Conservation (phyloP, 345 rosid genomes). For the Syzygium grande region DNA sequence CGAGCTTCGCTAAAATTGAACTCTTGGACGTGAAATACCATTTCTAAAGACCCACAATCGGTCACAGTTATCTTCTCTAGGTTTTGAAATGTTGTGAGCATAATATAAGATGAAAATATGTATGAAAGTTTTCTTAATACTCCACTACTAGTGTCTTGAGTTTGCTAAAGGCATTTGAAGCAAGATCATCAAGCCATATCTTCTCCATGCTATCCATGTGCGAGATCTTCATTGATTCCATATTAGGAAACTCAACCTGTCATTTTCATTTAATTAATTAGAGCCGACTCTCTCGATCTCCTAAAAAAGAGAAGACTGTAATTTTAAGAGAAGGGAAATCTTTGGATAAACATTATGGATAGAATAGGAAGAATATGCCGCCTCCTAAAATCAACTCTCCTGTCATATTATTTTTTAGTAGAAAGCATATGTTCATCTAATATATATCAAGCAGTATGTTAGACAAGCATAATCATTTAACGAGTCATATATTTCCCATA, state of each 20-base stretch:
- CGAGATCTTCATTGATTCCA: not conserved
- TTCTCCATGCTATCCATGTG: not conserved
- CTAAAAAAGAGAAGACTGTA: accelerated
- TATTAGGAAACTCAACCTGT: not conserved
- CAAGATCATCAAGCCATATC: not conserved
- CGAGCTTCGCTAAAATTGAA: not conserved
- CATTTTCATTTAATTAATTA: not conserved
- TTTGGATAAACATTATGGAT: not conserved
- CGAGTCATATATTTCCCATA: too few species aligned
- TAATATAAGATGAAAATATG: not conserved
- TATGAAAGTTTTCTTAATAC: not conserved
- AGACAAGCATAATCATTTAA: not conserved
- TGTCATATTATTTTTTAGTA: not conserved
- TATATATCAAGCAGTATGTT: not conserved
- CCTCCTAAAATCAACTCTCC: not conserved
- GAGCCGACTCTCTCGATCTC: not conserved
- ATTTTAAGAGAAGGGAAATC: not conserved
- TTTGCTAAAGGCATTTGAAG: not conserved
- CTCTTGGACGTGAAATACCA: not conserved
- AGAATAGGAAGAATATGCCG: too few species aligned
- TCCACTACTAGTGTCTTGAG: not conserved
- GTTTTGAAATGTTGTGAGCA: not conserved
- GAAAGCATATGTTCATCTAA: not conserved
- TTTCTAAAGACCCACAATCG: not conserved
- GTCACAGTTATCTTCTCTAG: not conserved